Evolutionary conservation across 257 asterid species (phyloP), one percentile per base, ranked within the genome.

Genomic region (Salvia splendens): DNA sequence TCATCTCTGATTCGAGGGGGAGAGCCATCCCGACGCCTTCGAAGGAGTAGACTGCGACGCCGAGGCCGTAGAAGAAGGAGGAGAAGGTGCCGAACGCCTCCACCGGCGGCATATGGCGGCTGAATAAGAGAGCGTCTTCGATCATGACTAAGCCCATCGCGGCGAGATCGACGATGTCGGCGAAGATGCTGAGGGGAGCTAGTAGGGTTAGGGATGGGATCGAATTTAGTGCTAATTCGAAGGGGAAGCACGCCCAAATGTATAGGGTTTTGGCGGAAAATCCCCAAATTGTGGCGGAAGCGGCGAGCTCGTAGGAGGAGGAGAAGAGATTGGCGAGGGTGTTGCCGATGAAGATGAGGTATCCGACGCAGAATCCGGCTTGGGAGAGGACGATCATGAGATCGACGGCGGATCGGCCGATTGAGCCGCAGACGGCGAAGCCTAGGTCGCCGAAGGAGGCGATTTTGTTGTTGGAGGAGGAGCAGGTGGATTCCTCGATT

Each of bases 11-110:
- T 54, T 91, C 96, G 65, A 92, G 28, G 3, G 98, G 96, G 35
- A 92, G 64, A 1, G 88, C 89, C 98, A 92, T 92, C 10, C 96
- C 96, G 32, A 92, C 64, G 45, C 98, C 98, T 71, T 92, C 98
- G 54, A 89, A 92, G 15, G 98, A 87, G 78, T 92, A 89, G 1
- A 92, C 96, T 0, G 87, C 88, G 8, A 92, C 98, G 5, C 98
- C 98, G 63, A 92, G 72, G 3, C 98, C 98, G 70, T 89, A 92
- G 51, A 89, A 85, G 63, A 85, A 85, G 24, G 84, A 80, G 11
- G 85, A 81, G 4, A 89, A 65, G 2, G 86, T 75, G 43, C 96
- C 92, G 77, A 89, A 85, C 8, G 96, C 81, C 73, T 85, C 85
- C 11, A 92, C 78, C 57, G 40, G 65, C 12, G 95, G 87, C 85